Evolutionary conservation across 202 grass and related monocot genomes (phyloP).

Genomic region (Hordeum pubiflorum): DNA sequence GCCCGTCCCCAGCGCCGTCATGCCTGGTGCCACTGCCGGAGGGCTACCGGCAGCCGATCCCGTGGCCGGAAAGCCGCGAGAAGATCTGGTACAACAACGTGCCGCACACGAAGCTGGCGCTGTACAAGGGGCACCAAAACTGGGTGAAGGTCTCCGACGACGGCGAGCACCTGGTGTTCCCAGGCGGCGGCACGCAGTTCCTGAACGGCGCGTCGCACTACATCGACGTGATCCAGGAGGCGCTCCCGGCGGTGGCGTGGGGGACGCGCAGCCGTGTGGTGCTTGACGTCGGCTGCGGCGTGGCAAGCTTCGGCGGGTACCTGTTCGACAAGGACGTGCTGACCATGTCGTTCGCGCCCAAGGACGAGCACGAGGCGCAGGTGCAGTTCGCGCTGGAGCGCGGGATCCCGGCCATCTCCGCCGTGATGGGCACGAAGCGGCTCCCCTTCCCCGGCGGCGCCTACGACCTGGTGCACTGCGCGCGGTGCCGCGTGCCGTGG

Average conservation of each 20-base stretch:
- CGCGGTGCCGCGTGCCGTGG: constrained; percentile 83
- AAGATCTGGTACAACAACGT: constrained; percentile 94
- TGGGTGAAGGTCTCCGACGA: constrained; percentile 82
- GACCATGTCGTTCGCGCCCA: constrained; percentile 90
- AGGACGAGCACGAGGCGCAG: constrained; percentile 95
- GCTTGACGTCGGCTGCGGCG: constrained; percentile 83
- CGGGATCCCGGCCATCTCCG: constrained; percentile 68
- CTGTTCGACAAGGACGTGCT: constrained; percentile 62
- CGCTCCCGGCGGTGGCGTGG: constrained; percentile 52
- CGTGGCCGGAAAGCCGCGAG: constrained; percentile 72
- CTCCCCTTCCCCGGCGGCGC: constrained; percentile 63
- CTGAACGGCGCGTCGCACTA: constrained; percentile 65
- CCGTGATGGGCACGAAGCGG: constrained; percentile 79
- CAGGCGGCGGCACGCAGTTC: constrained; percentile 93
- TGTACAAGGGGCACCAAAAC: constrained; percentile 79
- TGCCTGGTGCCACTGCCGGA: constrained; percentile 77
- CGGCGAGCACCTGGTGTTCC: constrained; percentile 81
- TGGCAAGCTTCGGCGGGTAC: constrained; percentile 82
- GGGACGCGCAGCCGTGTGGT: constrained; percentile 59
- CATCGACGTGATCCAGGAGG: constrained; percentile 59
- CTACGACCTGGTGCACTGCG: constrained; percentile 76
- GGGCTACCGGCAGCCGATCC: constrained; percentile 50
- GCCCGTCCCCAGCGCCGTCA: constrained; percentile 42
- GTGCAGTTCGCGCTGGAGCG: constrained; percentile 86
- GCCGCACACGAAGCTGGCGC: constrained; percentile 56